A percentile compares a stretch with the other conserved stretches of the same genome.
Conservation (phyloP, 2,329 filamentous ascomycete species). For the Mariannaea sp. region DNA sequence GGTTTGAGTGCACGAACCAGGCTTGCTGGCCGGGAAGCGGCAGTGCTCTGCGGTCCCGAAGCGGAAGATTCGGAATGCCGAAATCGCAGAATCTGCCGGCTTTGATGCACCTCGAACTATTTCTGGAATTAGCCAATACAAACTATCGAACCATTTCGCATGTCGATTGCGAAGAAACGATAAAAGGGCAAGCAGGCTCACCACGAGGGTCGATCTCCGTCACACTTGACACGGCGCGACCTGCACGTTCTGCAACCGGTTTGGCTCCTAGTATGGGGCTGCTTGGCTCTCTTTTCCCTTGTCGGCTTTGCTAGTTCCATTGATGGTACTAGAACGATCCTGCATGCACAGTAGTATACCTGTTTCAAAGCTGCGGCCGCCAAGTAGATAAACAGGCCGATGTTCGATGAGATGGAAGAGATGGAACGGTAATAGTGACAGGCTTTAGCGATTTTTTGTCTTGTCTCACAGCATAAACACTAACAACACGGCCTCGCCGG, state of each 20-base stretch:
- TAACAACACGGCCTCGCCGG: neutral
- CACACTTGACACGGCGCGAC: constrained; percentile 16
- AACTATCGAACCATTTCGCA: neutral
- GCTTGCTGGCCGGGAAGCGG: constrained; percentile 33
- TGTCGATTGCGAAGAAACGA: neutral
- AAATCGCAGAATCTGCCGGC: constrained; percentile 26
- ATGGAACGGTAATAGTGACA: neutral
- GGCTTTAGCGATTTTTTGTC: neutral
- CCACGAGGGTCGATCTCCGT: constrained; percentile 25
- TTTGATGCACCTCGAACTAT: constrained; percentile 24
- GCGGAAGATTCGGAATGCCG: constrained; percentile 21
- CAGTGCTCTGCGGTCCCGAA: constrained; percentile 29
- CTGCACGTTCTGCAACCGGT: constrained; percentile 19
- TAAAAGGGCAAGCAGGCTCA: constrained; percentile 10
- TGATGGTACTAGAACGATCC: neutral
- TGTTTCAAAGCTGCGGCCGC: too few relatives aligned
- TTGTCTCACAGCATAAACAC: neutral
- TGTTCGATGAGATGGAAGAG: neutral
- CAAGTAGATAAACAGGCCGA: too few relatives aligned
- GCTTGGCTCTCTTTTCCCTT: neutral
- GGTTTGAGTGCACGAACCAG: constrained; percentile 17
- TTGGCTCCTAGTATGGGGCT: constrained; percentile 18
- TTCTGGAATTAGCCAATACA: neutral
- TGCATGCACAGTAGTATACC: neutral
- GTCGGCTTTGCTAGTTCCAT: neutral